Evolutionary conservation across 768 basidiomycete species (phyloP).

Genomic region (Strobilomyces echinocephalus): DNA sequence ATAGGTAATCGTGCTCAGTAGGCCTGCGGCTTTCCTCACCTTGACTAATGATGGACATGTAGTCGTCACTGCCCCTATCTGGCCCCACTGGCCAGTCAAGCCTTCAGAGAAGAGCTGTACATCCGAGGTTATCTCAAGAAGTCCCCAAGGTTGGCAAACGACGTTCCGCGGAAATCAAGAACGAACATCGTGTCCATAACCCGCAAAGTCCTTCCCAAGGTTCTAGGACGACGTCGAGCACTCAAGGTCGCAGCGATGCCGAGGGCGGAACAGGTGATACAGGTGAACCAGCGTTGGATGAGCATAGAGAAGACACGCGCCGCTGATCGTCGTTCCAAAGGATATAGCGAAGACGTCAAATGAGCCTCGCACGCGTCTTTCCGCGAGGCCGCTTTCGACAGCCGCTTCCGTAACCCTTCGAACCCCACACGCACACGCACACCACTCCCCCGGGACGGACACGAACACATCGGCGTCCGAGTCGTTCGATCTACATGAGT

Average conservation of each 20-base stretch:
- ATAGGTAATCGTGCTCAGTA: constrained; percentile 18
- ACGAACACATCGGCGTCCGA: constrained; percentile 10
- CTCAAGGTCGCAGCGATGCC: constrained; percentile 13
- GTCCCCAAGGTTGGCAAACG: constrained; percentile 11
- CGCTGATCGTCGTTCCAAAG: constrained; percentile 7
- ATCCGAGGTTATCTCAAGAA: constrained; percentile 24
- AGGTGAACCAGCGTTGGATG: constrained; percentile 10
- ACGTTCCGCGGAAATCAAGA: constrained; percentile 1
- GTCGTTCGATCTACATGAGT: constrained; percentile 26
- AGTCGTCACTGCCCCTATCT: constrained; percentile 11
- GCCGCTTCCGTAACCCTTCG: constrained; percentile 10
- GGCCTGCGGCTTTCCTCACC: not conserved
- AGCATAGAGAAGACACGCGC: not conserved
- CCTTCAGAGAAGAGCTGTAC: constrained; percentile 28
- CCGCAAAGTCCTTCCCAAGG: constrained; percentile 7
- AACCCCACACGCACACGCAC: not conserved
- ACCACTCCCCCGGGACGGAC: constrained; percentile 12
- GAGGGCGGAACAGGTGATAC: constrained; percentile 15
- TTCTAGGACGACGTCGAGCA: constrained; percentile 21
- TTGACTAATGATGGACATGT: constrained; percentile 1
- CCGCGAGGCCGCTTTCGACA: constrained; percentile 3
- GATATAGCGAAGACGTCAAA: not conserved
- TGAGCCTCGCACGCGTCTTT: not conserved
- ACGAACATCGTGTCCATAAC: not conserved
- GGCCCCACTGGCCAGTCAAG: constrained; percentile 26